Base-by-base conservation (phyloP, 2,329 filamentous ascomycete genomes). In the Penicillium sp. region DNA sequence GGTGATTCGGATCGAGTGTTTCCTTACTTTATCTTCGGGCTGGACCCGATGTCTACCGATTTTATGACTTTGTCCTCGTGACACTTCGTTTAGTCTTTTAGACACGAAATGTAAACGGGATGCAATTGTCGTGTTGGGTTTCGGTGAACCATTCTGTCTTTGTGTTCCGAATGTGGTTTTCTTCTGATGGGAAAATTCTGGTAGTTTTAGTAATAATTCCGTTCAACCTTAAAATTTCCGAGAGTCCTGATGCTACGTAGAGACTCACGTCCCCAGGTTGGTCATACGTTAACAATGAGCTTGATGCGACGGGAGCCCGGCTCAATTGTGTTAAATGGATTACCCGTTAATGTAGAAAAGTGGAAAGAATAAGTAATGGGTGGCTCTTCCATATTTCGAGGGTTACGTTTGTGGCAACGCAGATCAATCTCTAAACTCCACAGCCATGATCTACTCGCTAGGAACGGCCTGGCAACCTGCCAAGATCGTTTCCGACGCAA, bases 1-100 rank as follows among this genome's bases (percentile, higher is more conserved):
- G 58, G 58, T 64, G 63, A 66, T 54, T 54, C 61, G 63, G 63
- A 58, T 61, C 46, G 25, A 50, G 15, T 47, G 18, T 31, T 66
- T 59, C 63, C 62, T 55, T 3, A n/a, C 26, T 25, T 27, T 26
- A 8, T 45, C 27, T 33, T 41, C 33, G 37, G 15, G 27, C 46
- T 47, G 12, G 33, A 26, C 58, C 62, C 58, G 57, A 37, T 37
- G 31, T 55, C 49, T 51, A 55, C 62, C 62, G 58, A 60, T 23
- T 20, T 22, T 27, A 12, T 29, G 9, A n/a, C 44, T 8, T 18
- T 45, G 52, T 27, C 50, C 61, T 48, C 57, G 57, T 64, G 61
- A 60, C 44, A 43, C 29, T 41, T 35, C 23, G 25, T 50, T 55
- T 43, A 22, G n/a, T 26, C 8, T 31, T 31, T 5, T 29, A 20